Evolutionary conservation across 176 grass and related monocot genomes (phyloP).

Genomic region (Zizania latifolia): DNA sequence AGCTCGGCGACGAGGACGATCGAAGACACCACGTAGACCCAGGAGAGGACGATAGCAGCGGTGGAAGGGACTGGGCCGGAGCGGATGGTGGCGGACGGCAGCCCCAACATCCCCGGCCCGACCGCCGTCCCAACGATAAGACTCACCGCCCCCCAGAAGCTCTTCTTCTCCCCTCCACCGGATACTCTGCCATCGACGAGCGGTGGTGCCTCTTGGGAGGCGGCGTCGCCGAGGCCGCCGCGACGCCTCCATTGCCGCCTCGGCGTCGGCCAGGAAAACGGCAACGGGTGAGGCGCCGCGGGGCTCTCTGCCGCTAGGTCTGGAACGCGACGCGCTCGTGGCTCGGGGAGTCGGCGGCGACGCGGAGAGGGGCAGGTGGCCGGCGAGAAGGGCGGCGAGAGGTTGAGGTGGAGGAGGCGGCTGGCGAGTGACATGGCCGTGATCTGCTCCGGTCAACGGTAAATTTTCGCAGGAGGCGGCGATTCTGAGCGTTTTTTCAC

Average conservation of each 20-base stretch:
- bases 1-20: constrained; percentile 74
- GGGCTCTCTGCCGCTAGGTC: background rate
- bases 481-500: background rate
- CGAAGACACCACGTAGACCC: constrained; percentile 76
- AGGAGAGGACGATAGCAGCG: constrained; percentile 53
- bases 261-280: background rate
- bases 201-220: background rate
- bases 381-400: background rate
- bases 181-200: background rate
- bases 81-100: constrained; percentile 68
- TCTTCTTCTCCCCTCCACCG: constrained; percentile 24
- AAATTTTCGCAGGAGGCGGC: background rate
- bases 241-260: constrained; percentile 34
- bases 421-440: constrained; percentile 18
- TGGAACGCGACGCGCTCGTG: background rate
- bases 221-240: background rate
- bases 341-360: background rate
- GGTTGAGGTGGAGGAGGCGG: background rate
- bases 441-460: too few species aligned
- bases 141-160: constrained; percentile 72
- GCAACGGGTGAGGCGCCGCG: background rate
- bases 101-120: constrained; percentile 74
- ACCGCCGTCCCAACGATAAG: constrained; percentile 75
- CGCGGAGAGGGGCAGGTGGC: background rate
- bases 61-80: constrained; percentile 56